Conservation (phyloP, 1,139 yeast species). For the Scheffersomyces lignicola region DNA sequence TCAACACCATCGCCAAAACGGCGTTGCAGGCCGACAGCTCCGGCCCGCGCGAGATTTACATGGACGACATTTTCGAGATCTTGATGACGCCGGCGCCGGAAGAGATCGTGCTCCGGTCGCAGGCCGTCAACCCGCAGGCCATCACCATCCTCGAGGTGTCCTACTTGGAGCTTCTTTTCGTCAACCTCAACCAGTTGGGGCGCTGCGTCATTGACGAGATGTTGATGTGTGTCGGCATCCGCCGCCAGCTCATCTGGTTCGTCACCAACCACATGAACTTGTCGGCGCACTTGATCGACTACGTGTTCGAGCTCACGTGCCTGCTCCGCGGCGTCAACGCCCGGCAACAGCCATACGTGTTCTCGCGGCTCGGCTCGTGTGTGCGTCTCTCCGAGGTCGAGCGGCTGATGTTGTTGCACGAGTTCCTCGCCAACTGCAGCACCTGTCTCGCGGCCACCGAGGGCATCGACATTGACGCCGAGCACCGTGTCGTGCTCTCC, state of each 20-base stretch:
- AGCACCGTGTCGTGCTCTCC: slow-evolving; percentile 33
- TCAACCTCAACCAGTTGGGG: slow-evolving; percentile 42
- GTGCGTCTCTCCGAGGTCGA: slow-evolving; percentile 57
- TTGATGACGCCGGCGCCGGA: slow-evolving; percentile 38
- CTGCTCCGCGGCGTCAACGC: slow-evolving; percentile 50
- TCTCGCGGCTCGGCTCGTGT: slow-evolving; percentile 54
- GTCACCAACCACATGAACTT: slow-evolving; percentile 60
- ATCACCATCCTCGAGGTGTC: slow-evolving; percentile 46
- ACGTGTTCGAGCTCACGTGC: slow-evolving; percentile 58
- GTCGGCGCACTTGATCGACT: slow-evolving; percentile 51
- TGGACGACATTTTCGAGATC: slow-evolving; percentile 50
- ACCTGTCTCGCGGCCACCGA: slow-evolving; percentile 47
- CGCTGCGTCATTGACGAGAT: slow-evolving; percentile 64
- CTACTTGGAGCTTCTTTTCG: slow-evolving; percentile 38
- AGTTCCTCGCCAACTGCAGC: slow-evolving; percentile 58
- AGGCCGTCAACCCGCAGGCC: slow-evolving; percentile 28
- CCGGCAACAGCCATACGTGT: slow-evolving; percentile 30
- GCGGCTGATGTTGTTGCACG: slow-evolving; percentile 66
- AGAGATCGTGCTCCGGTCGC: slow-evolving; percentile 23
- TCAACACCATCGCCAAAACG: slow-evolving; percentile 53
- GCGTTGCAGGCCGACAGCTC: slow-evolving; percentile 34
- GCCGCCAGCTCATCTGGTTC: slow-evolving; percentile 67
- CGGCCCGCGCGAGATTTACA: slow-evolving; percentile 29
- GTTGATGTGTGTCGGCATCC: slow-evolving; percentile 61
- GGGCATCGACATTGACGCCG: slow-evolving; percentile 36